Conservation (phyloP, 805 yeast species). For the Candida golubevii region DNA sequence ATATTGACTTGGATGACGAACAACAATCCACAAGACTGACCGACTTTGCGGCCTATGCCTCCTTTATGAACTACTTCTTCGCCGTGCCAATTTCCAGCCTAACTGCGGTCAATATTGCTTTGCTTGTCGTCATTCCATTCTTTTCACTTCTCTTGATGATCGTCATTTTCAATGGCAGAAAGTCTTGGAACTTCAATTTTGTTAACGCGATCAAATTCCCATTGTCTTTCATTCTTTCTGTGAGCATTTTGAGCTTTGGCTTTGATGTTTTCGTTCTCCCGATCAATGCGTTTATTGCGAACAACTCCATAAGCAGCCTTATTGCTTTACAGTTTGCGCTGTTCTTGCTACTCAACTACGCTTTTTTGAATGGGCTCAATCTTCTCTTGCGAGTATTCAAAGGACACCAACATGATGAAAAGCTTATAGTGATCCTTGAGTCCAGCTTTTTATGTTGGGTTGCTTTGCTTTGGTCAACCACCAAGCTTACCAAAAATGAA, state of each 20-base stretch:
- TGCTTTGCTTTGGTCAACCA: conserved; percentile 38
- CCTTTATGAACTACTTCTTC: conserved; percentile 56
- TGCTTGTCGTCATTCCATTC: conserved; percentile 55
- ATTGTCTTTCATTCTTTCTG: conserved; percentile 37
- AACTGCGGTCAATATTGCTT: conserved; percentile 47
- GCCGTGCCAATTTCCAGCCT: conserved; percentile 50
- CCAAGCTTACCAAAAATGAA: conserved; percentile 45
- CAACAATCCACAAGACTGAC: conserved; percentile 17
- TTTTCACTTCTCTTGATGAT: conserved; percentile 43
- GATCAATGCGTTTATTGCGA: conserved; percentile 33
- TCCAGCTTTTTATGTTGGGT: conserved; percentile 56
- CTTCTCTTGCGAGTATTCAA: conserved; percentile 29
- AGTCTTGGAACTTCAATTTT: conserved; percentile 43
- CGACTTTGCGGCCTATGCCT: conserved; percentile 57
- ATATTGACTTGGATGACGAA: conserved; percentile 29
- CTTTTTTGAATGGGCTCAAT: conserved; percentile 46
- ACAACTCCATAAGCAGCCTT: conserved; percentile 38
- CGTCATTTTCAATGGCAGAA: conserved; percentile 43
- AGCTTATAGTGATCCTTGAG: conserved; percentile 54
- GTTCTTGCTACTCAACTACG: conserved; percentile 51
- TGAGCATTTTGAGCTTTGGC: conserved; percentile 24
- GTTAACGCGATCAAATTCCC: conserved; percentile 55
- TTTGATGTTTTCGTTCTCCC: conserved; percentile 19
- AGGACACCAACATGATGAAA: conserved; percentile 43
- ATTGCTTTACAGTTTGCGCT: conserved; percentile 39